Percentiles rank a stretch among this genome's conserved stretches.
These are phyloP conservation scores for Trichophyton verrucosum DNA, from an alignment of 2,329 filamentous ascomycete species.

Conservation along the genomic window DNA sequence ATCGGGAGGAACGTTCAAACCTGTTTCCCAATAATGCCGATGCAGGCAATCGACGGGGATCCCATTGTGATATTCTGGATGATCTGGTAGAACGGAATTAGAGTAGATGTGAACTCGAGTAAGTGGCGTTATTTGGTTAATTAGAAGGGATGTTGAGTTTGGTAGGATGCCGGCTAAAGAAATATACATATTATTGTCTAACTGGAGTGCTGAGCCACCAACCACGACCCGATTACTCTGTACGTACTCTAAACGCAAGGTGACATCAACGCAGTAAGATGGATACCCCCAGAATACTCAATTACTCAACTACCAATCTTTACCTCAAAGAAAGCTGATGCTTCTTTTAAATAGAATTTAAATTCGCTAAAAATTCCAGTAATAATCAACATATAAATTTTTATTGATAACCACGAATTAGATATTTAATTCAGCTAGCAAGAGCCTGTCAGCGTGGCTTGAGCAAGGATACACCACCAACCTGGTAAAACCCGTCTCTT, in stretches of 20 bases:
- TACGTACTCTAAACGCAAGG: too few relatives aligned
- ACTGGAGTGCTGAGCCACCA: neutral
- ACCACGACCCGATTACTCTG: neutral
- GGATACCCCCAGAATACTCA: too few relatives aligned
- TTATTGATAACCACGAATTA: neutral
- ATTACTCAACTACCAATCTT: too few relatives aligned
- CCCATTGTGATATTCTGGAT: neutral
- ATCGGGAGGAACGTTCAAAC: constrained; percentile 38
- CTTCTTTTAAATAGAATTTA: neutral
- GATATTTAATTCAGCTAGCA: neutral
- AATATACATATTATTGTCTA: neutral
- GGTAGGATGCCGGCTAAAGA: neutral
- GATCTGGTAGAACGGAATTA: neutral
- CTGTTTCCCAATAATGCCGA: constrained; percentile 87
- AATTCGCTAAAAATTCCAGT: neutral
- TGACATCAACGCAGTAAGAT: too few relatives aligned
- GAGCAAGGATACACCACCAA: neutral
- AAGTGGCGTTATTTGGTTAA: neutral
- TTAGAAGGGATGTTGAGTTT: neutral
- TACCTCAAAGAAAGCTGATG: neutral
- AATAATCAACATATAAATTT: neutral
- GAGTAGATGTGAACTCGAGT: neutral
- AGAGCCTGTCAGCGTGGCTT: neutral
- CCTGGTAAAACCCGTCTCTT: neutral
- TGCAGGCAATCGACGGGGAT: constrained; percentile 62